Conservation (phyloP, 2,329 filamentous ascomycete species). For the Fusarium citri region DNA sequence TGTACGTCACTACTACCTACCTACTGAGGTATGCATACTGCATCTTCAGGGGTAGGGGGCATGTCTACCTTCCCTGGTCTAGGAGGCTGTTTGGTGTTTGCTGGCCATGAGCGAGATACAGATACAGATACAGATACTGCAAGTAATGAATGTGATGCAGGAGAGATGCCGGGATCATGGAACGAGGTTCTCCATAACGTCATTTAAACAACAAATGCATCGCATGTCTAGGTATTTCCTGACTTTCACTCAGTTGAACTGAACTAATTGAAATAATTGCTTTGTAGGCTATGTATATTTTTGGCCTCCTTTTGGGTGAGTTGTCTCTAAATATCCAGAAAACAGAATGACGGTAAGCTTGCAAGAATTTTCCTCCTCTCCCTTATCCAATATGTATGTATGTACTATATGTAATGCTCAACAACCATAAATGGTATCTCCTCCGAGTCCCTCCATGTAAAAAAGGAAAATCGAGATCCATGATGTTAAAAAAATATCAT, state of each 20-base stretch:
- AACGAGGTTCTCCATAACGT: conserved; percentile 14
- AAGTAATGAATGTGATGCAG: conserved; percentile 22
- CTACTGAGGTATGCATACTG: neutral
- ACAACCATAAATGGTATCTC: conserved; percentile 41
- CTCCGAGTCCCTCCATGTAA: conserved; percentile 32
- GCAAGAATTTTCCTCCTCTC: conserved; percentile 22
- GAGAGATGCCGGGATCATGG: conserved; percentile 4
- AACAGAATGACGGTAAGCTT: conserved; percentile 33
- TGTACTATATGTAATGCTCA: conserved; percentile 34
- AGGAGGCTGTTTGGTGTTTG: neutral
- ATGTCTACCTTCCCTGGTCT: neutral
- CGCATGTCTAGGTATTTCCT: neutral
- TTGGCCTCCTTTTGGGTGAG: conserved; percentile 2
- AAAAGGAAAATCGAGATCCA: conserved; percentile 29
- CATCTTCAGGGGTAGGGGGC: conserved; percentile 12
- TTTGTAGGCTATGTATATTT: conserved; percentile 17
- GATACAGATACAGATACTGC: too few relatives aligned
- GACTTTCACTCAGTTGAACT: neutral
- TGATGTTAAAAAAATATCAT: conserved; percentile 27
- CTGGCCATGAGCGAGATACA: conserved; percentile 10
- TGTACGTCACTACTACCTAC: neutral
- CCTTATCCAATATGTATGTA: conserved; percentile 33
- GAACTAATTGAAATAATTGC: neutral
- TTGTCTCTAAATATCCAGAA: conserved; percentile 26
- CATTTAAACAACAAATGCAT: neutral